These are phyloP conservation scores for Arthromyces matolae DNA, from an alignment of 768 basidiomycete genomes.

Conservation along the genomic window DNA sequence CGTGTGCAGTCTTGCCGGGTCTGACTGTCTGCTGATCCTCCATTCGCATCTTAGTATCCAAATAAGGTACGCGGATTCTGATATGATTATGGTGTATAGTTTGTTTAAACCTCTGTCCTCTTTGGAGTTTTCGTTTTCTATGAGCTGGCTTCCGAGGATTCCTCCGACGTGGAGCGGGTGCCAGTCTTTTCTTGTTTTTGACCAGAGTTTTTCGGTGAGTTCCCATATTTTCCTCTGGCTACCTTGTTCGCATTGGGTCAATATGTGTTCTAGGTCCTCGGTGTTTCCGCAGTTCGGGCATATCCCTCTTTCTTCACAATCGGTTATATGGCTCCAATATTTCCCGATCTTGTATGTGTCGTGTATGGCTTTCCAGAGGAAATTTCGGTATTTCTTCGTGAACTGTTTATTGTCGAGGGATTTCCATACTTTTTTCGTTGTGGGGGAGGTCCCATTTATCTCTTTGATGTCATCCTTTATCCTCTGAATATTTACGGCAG, in stretches of 20 bases:
- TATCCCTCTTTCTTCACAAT: slow-evolving; percentile 1
- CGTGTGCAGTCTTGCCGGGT: slow-evolving; percentile 1
- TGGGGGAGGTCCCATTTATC: neutral
- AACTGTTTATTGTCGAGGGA: neutral
- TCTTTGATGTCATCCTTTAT: neutral
- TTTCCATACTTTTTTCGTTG: neutral
- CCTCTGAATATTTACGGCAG: neutral
- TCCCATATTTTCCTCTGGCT: slow-evolving; percentile 23
- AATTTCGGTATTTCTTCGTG: slow-evolving; percentile 1
- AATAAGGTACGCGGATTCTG: too few species aligned
- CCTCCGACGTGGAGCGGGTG: slow-evolving; percentile 13
- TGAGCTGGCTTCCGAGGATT: too few species aligned
- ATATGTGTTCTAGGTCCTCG: slow-evolving; percentile 29
- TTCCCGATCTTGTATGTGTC: slow-evolving; percentile 19
- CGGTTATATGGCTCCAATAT: slow-evolving; percentile 22
- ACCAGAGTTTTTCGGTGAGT: neutral
- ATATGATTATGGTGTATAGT: too few species aligned
- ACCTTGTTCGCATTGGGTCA: slow-evolving; percentile 20
- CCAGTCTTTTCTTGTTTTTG: neutral
- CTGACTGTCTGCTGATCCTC: too few species aligned
- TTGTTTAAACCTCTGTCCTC: too few species aligned
- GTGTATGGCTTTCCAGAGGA: slow-evolving; percentile 24
- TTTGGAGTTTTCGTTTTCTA: too few species aligned
- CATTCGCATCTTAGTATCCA: too few species aligned
- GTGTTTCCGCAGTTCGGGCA: slow-evolving; percentile 14